Evolutionary conservation across 179 eudicot species (phyloP), one percentile per base, ranked within the genome.

Genomic region (Actinidia chinensis): DNA sequence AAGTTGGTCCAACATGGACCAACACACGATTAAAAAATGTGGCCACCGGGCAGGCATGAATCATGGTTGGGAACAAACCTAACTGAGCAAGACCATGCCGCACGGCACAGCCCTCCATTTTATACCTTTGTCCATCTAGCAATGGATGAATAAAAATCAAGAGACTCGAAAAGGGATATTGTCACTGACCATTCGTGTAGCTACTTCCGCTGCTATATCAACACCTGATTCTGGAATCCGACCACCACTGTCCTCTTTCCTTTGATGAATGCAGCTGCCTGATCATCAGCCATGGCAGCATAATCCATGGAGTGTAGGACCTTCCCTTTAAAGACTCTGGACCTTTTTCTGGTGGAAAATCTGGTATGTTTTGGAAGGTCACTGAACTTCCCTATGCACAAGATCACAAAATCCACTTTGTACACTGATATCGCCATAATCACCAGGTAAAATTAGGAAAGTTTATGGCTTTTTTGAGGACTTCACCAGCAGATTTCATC

Each of bases 251-350:
- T 15, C 46, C 79, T 65, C 74, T 79, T 74, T 65, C 74, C 74
- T 74, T 65, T 65, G 36, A 83, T 66, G 1, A 85, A 55, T 17
- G 78, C 43, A 0, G 71, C 73, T 56, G 82, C 80, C 9, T 58
- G 47, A 2, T 68, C 18, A 46, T 78, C 47, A 22, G 69, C 82
- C 84, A 85, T 74, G 8, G 79, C 74, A 6, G 84, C 56, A 47
- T 80, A 85, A 25, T 85, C 86, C 80, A 85, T 59, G 40, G 84
- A 78, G 61, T 85, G 88, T 20, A 85, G 59, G 23, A 83, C 85
- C 50, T 75, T 73, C 28, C 88, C 88, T 2, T 58, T 60, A 44
- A 80, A 85, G n/a, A 75, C 75, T 63, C 84, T 28, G 84, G 82
- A 4, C 88, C 82, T 36, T 67, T 25, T 43, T 23, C 11, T 6